Evolutionary conservation across 192 early-diverging fungal species (phyloP), one percentile per base, ranked within the genome.

Genomic region (Coemansia sp.): DNA sequence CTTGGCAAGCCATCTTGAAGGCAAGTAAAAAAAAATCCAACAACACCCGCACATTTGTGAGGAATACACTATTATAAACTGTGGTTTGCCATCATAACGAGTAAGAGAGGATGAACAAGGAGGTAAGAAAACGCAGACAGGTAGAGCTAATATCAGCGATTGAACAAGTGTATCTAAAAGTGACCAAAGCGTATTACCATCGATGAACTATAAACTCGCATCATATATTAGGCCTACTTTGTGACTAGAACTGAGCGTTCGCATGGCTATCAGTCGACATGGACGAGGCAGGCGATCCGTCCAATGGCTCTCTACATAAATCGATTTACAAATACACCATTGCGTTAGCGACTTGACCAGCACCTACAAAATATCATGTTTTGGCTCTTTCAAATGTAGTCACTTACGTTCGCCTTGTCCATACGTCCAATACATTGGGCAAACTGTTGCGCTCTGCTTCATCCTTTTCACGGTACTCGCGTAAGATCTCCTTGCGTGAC

Each of bases 391-490:
- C 20, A 22, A 7, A 22, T 1, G 22, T 10, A 50, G 20, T 50
- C 2, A 65, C 70, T 38, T 72, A 65, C 65, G 55, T 65, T 52
- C 76, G 76, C 44, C 13, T 22, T 4, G 72, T 65, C 82, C 82
- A 84, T 46, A 84, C 72, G 36, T 84, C 82, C 60, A 84, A 33
- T n/a, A 84, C 74, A 60, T 77, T 84, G 1, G 82, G 82, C 61
- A 41, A 27, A 7, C 62, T 53, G 1, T 43, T 53, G 15, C 74
- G 74, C 64, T 76, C 52, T 5, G 69, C 31, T 43, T 79, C 65
- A 50, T 80, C 69, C 49, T 79, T 73, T 2, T 66, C 64, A 5
- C 50, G 53, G 36, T 53, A 74, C 46, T 72, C 82, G 10, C 61
- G 49, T 78, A 84, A 76, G 7, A 84, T 41, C 40, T 61, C 66